Conservation (phyloP, 192 early-diverging fungal genomes). For the Mycoemilia scoparia region DNA sequence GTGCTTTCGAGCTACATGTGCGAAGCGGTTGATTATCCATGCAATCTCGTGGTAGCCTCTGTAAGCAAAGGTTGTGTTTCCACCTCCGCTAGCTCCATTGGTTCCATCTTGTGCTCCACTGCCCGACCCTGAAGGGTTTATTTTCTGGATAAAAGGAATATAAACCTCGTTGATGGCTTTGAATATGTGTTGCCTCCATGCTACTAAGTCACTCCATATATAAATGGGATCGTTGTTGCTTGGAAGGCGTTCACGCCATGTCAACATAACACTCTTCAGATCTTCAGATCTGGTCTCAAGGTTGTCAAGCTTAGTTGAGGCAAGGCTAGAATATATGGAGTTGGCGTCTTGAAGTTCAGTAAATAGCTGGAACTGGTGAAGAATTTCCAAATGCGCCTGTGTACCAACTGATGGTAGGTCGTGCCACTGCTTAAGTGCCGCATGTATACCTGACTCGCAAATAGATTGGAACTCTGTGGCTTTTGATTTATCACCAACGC, state of each 20-base stretch:
- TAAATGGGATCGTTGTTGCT: constrained; percentile 96
- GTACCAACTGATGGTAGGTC: constrained; percentile 71
- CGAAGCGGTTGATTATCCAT: constrained; percentile 99
- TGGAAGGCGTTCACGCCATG: constrained; percentile 93
- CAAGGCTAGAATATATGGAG: constrained; percentile 69
- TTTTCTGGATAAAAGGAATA: constrained; percentile 54
- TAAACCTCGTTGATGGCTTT: constrained; percentile 91
- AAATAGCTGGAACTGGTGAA: constrained; percentile 92
- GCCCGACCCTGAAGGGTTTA: too few species aligned
- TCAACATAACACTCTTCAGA: constrained; percentile 73
- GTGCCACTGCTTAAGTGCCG: constrained; percentile 74
- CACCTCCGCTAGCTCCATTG: constrained; percentile 5
- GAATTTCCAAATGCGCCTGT: constrained; percentile 64
- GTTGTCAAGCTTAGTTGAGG: constrained; percentile 58
- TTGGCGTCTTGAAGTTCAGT: constrained; percentile 88
- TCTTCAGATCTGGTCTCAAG: constrained; percentile 75
- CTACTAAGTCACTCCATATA: constrained; percentile 93
- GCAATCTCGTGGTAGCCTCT: constrained; percentile 98
- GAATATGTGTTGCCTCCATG: constrained; percentile 97
- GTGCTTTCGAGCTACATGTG: constrained; percentile 89
- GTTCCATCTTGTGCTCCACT: constrained; percentile 4
- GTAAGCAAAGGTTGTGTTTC: constrained; percentile 53
- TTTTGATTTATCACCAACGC: constrained; percentile 33
- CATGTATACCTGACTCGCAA: constrained; percentile 74
- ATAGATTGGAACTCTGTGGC: constrained; percentile 52